These are phyloP conservation scores for Zygosaccharomyces bailii DNA, from an alignment of 805 yeast species.

Conservation along the genomic window DNA sequence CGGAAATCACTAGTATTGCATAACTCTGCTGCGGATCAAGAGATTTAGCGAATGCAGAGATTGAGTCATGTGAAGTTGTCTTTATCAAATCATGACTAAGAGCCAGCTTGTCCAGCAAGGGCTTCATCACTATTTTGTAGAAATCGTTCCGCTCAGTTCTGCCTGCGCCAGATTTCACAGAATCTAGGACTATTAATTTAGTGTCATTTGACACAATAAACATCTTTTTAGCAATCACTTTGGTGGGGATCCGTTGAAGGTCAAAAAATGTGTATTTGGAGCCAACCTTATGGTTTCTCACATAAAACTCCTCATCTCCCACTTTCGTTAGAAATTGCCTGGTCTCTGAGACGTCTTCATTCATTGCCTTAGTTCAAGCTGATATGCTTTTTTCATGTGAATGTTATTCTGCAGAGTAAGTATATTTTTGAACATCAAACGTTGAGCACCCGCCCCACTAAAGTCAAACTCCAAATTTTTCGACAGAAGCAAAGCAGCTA, in stretches of 20 bases:
- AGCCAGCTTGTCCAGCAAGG: slow-evolving; percentile 42
- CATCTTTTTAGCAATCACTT: not conserved
- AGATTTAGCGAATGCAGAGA: slow-evolving; percentile 39
- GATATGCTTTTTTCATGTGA: not conserved
- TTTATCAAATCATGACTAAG: slow-evolving; percentile 41
- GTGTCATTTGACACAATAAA: not conserved
- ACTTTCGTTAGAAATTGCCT: slow-evolving; percentile 6
- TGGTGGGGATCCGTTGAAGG: slow-evolving; percentile 3
- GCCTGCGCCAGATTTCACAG: slow-evolving; percentile 39
- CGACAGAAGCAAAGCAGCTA: too few relatives aligned
- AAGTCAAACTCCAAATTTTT: too few relatives aligned
- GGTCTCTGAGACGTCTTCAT: not conserved
- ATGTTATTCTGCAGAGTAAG: too few relatives aligned
- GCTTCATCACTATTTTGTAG: slow-evolving; percentile 43
- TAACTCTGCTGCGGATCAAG: slow-evolving; percentile 27
- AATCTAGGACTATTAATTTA: slow-evolving; percentile 35
- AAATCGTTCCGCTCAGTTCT: slow-evolving; percentile 37
- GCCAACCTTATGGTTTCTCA: slow-evolving; percentile 12
- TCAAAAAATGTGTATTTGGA: slow-evolving; percentile 14
- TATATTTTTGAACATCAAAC: too few relatives aligned
- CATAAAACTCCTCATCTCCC: slow-evolving; percentile 10
- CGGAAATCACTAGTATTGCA: slow-evolving; percentile 65
- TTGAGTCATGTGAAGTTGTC: slow-evolving; percentile 42
- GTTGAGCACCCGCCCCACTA: too few relatives aligned
- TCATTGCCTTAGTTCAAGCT: not conserved